These are phyloP conservation scores for Hura crepitans DNA, from an alignment of 441 rosid genomes.

Conservation along the genomic window DNA sequence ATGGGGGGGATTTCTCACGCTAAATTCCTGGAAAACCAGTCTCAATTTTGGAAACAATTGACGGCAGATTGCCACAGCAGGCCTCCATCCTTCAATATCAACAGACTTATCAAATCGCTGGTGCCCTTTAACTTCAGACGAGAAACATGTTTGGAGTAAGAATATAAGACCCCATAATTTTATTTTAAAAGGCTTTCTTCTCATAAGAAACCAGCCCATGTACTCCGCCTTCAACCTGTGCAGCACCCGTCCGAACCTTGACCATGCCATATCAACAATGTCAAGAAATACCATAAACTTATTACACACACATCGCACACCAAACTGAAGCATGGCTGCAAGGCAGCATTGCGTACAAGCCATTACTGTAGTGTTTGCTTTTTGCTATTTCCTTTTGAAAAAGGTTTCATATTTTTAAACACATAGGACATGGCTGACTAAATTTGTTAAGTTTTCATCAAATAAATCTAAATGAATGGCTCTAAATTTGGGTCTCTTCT, in stretches of 20 bases:
- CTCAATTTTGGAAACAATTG: background rate
- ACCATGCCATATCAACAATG: conserved; percentile 6
- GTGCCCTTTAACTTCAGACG: background rate
- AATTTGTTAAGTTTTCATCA: too few relatives aligned
- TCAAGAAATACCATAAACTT: background rate
- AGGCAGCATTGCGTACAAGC: too few relatives aligned
- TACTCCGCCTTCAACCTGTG: conserved; percentile 77
- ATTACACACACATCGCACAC: background rate
- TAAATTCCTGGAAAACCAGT: background rate
- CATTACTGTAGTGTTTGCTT: too few relatives aligned
- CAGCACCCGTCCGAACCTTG: conserved; percentile 81
- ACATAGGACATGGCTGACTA: too few relatives aligned
- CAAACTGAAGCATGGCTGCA: background rate
- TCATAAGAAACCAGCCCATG: conserved; percentile 68
- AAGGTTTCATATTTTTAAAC: too few relatives aligned
- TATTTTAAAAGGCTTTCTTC: conserved; percentile 53
- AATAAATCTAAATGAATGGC: too few relatives aligned
- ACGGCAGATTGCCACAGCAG: background rate
- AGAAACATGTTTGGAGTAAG: background rate
- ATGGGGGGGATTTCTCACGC: background rate
- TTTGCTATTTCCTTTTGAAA: too few relatives aligned
- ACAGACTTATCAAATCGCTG: background rate
- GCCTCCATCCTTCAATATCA: background rate
- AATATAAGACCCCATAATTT: too few relatives aligned
- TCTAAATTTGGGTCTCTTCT: too few relatives aligned